phyloP scores from a whole-genome alignment of 371 early-diverging fungal genomes.

The Fennellomyces sp. region DNA sequence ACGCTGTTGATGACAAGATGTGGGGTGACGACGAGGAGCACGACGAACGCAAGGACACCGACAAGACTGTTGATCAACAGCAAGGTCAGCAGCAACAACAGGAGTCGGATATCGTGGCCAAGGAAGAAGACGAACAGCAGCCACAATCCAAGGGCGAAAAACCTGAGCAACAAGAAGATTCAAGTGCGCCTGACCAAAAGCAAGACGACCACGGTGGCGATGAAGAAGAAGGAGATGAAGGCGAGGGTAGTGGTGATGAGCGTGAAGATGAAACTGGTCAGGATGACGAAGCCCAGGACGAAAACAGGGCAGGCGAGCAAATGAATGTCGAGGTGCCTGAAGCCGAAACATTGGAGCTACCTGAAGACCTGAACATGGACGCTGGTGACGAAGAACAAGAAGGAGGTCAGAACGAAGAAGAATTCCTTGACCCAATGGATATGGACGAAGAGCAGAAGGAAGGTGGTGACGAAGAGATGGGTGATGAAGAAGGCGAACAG shows the following conservation, averaged over 20 bases:
- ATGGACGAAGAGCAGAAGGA: conserved; percentile 39
- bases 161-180: conserved; percentile 39
- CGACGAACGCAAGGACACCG: conserved; percentile 68
- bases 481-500: conserved; percentile 31
- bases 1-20: conserved; percentile 95
- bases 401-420: conserved; percentile 36
- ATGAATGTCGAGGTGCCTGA: conserved; percentile 66
- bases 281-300: conserved; percentile 43
- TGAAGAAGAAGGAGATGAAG: conserved; percentile 43
- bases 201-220: conserved; percentile 51
- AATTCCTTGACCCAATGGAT: conserved; percentile 49
- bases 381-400: conserved; percentile 49
- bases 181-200: conserved; percentile 35
- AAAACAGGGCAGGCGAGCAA: conserved; percentile 54
- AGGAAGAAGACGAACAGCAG: conserved; percentile 60
- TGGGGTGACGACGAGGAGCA: conserved; percentile 91
- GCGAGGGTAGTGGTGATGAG: conserved; percentile 17
- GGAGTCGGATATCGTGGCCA: conserved; percentile 70
- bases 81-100: conserved; percentile 54
- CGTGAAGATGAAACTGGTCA: conserved; percentile 25
- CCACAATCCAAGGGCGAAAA: conserved; percentile 36
- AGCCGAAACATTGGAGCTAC: conserved; percentile 62
- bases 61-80: conserved; percentile 65
- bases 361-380: conserved; percentile 70
- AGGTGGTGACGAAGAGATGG: conserved; percentile 32